Evolutionary conservation across 2,329 filamentous ascomycete species (phyloP).

Genomic region (Fusarium hainanense): DNA sequence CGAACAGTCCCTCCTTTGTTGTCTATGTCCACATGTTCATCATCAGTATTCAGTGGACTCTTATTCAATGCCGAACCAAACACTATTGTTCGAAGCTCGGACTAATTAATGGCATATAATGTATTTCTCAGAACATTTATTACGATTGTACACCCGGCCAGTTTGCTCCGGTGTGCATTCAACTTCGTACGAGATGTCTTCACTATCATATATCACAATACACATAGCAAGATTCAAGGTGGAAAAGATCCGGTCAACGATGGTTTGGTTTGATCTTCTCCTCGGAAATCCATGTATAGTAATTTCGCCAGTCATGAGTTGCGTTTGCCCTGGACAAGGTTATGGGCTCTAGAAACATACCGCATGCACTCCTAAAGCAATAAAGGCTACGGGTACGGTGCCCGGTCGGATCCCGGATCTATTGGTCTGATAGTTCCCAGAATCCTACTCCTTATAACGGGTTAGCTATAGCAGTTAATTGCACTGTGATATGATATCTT

Average conservation of each 20-base stretch:
- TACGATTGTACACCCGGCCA: neutral
- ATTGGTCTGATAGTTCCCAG: neutral
- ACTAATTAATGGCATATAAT: neutral
- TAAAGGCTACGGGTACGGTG: neutral
- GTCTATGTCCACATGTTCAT: neutral
- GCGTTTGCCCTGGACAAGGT: neutral
- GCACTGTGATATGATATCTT: conserved; percentile 1
- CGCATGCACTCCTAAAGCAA: neutral
- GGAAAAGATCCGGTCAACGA: neutral
- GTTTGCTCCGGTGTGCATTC: neutral
- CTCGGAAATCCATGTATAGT: neutral
- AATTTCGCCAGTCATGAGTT: neutral
- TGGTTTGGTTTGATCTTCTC: neutral
- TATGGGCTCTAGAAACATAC: neutral
- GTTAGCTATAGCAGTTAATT: neutral
- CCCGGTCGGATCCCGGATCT: neutral
- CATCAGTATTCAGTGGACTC: neutral
- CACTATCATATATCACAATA: neutral
- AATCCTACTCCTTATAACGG: neutral
- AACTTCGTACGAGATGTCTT: neutral
- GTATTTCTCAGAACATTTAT: neutral
- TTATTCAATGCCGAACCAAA: neutral
- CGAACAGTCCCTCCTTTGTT: neutral
- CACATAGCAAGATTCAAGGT: neutral
- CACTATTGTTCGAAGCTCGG: neutral